Base-by-base conservation (phyloP, 768 basidiomycete species). In the Tremella yokohamensis region DNA sequence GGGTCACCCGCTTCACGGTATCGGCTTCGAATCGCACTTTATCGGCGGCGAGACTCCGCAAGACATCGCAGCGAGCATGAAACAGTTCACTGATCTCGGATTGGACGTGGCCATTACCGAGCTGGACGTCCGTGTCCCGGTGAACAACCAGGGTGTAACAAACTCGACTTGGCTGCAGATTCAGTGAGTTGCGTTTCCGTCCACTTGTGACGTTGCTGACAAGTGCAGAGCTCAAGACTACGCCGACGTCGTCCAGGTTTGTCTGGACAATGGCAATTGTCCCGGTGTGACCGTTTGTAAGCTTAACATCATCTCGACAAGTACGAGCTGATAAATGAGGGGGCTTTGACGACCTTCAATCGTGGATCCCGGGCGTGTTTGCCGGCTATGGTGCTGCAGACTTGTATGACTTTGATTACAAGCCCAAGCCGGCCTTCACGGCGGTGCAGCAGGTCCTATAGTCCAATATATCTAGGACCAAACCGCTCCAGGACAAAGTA, bases 81-180 rank as follows among this genome's bases (percentile, higher is more conserved):
- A 61, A 38, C 52, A 54, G 49, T 74, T 74, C 62, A 69, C 63
- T 16, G 72, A 73, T 55, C 34, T 60, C 19, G 72, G 72, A 25
- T 52, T 73, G 2, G 67, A 73, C 12, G 72, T 71, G 9, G 65
- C 72, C 26, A 62, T 73, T 26, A 73, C 72, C 37, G 72, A 73
- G 53, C 58, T 73, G 13, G 72, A 73, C 48, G 58, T 73, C 39
- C 56, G 72, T 40, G 61, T 68, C 7, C 62, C 64, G 6, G 67
- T 72, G 6, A 63, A 57, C 50, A 61, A 58, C 18, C 25, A 44
- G 48, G 70, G 65, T 18, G 29, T 64, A 8, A 51, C 65, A 20
- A 69, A 66, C 38, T 59, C 65, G 0, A 66, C 68, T 9, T 61
- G 61, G 58, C 54, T 58, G 13, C 53, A 62, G 15, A 60, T 59